A percentile compares a stretch with the other conserved stretches of the same genome.
Evolutionary conservation across 2,329 filamentous ascomycete genomes (phyloP).

Genomic region (Alternaria arborescens): DNA sequence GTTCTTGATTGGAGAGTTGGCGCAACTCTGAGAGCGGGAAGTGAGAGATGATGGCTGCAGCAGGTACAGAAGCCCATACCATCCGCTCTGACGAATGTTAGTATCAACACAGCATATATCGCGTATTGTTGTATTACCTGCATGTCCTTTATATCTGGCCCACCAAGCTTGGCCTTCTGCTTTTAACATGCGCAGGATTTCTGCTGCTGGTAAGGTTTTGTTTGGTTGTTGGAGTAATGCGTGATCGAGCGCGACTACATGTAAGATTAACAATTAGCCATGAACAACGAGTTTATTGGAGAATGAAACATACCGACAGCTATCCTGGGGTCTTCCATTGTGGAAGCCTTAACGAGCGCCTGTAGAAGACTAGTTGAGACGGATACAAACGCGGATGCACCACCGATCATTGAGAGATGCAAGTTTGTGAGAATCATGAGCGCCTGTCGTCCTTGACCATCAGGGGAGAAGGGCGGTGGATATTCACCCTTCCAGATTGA

Average conservation of each 20-base stretch:
- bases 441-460: conserved; percentile 1
- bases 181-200: background rate
- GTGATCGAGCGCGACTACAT: background rate
- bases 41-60: background rate
- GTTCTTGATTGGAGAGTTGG: background rate
- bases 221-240: background rate
- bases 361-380: conserved; percentile 15
- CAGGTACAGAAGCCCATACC: background rate
- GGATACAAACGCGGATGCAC: conserved; percentile 14
- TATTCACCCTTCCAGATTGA: no score
- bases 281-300: background rate
- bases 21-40: background rate
- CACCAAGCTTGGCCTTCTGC: background rate
- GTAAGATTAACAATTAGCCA: background rate
- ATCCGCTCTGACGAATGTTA: background rate
- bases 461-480: conserved; percentile 5
- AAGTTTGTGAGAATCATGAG: background rate
- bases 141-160: conserved; percentile 13
- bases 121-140: background rate
- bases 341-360: conserved; percentile 6
- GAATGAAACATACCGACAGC: background rate
- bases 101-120: no score
- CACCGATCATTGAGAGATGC: conserved; percentile 12
- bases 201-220: background rate
- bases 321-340: conserved; percentile 8